Conservation (phyloP, 2,329 filamentous ascomycete genomes). For the Colletotrichum sublineola region DNA sequence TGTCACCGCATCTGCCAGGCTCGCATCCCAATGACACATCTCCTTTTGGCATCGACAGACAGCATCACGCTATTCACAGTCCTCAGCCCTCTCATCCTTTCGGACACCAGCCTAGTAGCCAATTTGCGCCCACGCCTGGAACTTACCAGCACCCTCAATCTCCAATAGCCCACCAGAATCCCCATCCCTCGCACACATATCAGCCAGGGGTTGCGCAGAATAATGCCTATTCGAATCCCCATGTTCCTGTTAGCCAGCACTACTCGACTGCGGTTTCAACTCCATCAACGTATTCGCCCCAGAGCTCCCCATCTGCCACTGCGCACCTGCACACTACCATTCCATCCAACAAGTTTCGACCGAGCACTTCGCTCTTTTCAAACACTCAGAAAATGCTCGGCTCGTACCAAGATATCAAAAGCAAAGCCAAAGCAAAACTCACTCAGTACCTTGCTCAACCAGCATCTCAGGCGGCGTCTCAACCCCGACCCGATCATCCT, state of each 20-base stretch:
- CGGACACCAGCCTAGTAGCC: neutral
- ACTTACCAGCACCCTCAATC: neutral
- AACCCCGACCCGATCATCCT: neutral
- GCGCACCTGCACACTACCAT: neutral
- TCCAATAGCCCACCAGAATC: neutral
- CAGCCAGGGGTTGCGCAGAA: neutral
- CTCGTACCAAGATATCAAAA: slow-evolving; percentile 21
- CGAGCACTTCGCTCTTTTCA: neutral
- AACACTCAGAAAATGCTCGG: slow-evolving; percentile 12
- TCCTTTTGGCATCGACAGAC: neutral
- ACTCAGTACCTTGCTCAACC: slow-evolving; percentile 16
- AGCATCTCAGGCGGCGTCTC: neutral
- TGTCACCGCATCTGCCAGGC: slow-evolving; percentile 1
- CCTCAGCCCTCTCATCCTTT: neutral
- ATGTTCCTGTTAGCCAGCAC: neutral
- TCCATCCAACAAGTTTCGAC: neutral
- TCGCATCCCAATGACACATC: neutral
- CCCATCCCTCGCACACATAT: neutral
- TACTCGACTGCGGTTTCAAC: neutral
- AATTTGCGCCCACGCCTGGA: neutral
- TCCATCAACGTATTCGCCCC: neutral
- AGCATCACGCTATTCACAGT: neutral
- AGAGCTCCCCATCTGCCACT: neutral
- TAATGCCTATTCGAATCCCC: neutral
- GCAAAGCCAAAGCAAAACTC: slow-evolving; percentile 1